These are phyloP conservation scores for Sclerotinia borealis DNA, from an alignment of 2,329 filamentous ascomycete species.

Conservation along the genomic window DNA sequence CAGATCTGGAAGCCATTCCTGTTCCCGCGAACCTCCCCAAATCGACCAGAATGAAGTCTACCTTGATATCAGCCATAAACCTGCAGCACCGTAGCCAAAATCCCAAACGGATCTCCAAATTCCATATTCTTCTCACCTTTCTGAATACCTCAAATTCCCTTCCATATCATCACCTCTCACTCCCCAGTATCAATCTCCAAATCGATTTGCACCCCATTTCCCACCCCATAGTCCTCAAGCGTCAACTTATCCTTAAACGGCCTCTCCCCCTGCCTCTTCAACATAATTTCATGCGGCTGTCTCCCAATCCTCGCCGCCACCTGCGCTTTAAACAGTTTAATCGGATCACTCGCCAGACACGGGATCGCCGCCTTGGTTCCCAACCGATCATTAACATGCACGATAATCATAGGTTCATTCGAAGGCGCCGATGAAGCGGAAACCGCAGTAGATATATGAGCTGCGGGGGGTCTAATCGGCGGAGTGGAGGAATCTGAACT, in stretches of 20 bases:
- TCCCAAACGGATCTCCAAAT: not conserved
- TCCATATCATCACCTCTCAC: conserved; percentile 15
- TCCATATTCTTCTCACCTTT: not conserved
- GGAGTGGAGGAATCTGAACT: conserved; percentile 13
- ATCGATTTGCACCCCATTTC: conserved; percentile 63
- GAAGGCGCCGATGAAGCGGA: conserved; percentile 22
- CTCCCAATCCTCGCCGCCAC: conserved; percentile 85
- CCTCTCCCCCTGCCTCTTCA: conserved; percentile 86
- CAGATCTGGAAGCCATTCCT: conserved; percentile 3
- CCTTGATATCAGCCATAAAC: not conserved
- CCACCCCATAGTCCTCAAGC: conserved; percentile 88
- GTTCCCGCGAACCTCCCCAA: not conserved
- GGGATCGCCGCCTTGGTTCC: conserved; percentile 94
- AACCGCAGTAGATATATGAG: conserved; percentile 12
- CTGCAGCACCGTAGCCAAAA: not conserved
- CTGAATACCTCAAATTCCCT: no score
- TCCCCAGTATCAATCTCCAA: conserved; percentile 34
- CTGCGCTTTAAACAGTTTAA: conserved; percentile 84
- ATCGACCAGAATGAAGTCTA: not conserved
- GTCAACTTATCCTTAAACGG: conserved; percentile 90
- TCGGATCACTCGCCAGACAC: conserved; percentile 76
- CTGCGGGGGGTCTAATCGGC: conserved; percentile 21
- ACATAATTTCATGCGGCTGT: conserved; percentile 82
- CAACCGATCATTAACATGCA: conserved; percentile 89
- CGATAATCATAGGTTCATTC: conserved; percentile 81